These are phyloP conservation scores for Backusella macrospora DNA, from an alignment of 192 early-diverging fungal species.

Conservation along the genomic window DNA sequence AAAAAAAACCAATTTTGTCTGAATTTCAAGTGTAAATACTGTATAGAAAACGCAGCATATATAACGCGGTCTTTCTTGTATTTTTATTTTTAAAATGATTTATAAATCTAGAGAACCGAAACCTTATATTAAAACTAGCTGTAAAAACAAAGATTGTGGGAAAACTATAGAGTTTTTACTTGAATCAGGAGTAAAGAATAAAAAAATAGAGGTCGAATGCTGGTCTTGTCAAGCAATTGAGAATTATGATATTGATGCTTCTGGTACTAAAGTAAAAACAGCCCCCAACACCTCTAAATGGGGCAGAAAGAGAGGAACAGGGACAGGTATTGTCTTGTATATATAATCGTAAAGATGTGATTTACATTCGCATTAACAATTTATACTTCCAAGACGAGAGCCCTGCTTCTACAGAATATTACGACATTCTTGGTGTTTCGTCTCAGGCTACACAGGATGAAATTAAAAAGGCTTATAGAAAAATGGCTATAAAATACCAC, in stretches of 20 bases:
- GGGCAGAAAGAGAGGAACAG: constrained; percentile 38
- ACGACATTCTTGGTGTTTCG: constrained; percentile 83
- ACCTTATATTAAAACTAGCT: constrained; percentile 51
- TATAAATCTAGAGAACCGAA: constrained; percentile 56
- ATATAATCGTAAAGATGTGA: constrained; percentile 82
- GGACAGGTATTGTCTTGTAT: constrained; percentile 16
- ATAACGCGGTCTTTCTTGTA: background rate
- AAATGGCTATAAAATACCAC: constrained; percentile 82
- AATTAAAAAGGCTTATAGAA: constrained; percentile 94
- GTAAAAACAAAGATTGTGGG: constrained; percentile 45
- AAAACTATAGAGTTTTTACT: constrained; percentile 55
- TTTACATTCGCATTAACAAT: constrained; percentile 53
- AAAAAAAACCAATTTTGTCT: too few species aligned
- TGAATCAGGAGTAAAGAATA: constrained; percentile 35
- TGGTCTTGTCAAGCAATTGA: constrained; percentile 53
- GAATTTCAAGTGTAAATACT: too few species aligned
- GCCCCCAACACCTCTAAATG: constrained; percentile 15
- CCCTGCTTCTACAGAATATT: constrained; percentile 84
- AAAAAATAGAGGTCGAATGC: constrained; percentile 52
- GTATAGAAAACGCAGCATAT: background rate
- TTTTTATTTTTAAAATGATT: constrained; percentile 23
- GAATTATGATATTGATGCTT: constrained; percentile 45
- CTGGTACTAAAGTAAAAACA: constrained; percentile 37
- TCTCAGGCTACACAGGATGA: constrained; percentile 74
- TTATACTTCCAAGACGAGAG: constrained; percentile 65